Base-by-base conservation (phyloP, 306 rosid genomes). In the Sicyos baderoa region DNA sequence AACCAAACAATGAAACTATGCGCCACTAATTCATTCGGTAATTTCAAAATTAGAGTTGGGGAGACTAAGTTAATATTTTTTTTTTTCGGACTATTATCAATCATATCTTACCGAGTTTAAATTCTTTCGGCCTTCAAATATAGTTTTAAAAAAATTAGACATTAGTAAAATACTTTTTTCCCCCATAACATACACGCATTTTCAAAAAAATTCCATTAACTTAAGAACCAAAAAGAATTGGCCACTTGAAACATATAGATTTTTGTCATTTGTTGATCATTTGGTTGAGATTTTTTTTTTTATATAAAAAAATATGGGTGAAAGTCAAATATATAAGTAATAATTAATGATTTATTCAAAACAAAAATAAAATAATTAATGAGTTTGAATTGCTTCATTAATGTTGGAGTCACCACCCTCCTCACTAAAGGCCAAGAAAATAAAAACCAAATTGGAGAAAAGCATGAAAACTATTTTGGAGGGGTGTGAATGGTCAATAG, bases 401-500 rank as follows among this genome's bases (percentile, higher is more conserved):
- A 61, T 9, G 27, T 59, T 37, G 68, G 27, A 35, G 68, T 62
- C 9, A 18, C n/a, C 9, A 62, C n/a, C 51, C 9, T 35, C 23
- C 23, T 40, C n/a, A 11, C 17, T 4, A 62, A 17, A 62, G 27
- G 29, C 68, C 68, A 62, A 0, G 9, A 37, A 40, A 62, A 62
- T 37, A 10, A 17, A 37, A 9, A 0, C 68, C 68, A 35, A 61
- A 35, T 4, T 37, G 25, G 23, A 62, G 68, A 62, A 62, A 62
- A 18, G 0, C n/a, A 5, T 37, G 27, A 40, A 50, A 62, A 62
- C 4, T 40, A 0, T 37, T 62, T 62, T 62, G 68, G 68, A 62
- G 16, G 48, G 15, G n/a, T 62, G 27, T 62, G 51, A 40, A 37
- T 62, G 68, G 51, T 61, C 68, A 62, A 62, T 62, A 51, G 9